Evolutionary conservation across 352 stramenopile genomes (phyloP).

Genomic region (Globisporangium emineosum): DNA sequence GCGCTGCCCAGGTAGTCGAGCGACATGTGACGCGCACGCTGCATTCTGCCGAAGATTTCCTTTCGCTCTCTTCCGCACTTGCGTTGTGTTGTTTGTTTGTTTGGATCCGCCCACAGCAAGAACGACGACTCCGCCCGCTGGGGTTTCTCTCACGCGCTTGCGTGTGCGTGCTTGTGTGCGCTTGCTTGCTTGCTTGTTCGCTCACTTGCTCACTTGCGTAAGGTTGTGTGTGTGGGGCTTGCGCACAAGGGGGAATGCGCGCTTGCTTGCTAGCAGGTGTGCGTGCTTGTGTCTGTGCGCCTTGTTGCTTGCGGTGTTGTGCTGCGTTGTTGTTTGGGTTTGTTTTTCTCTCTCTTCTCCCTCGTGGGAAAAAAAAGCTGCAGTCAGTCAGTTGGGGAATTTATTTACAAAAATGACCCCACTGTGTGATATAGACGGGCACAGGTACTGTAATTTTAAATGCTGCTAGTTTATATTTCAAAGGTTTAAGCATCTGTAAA

Average conservation of each 20-base stretch:
- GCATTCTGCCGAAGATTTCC: constrained; percentile 22
- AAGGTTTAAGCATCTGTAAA: neutral
- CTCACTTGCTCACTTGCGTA: constrained; percentile 1
- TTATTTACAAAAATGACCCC: constrained; percentile 2
- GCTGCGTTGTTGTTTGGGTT: constrained; percentile 2
- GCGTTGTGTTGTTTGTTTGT: neutral
- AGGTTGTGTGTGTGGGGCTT: neutral
- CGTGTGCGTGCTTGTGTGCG: neutral
- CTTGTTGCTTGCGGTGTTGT: neutral
- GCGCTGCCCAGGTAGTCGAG: constrained; percentile 42
- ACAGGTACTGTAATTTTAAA: neutral
- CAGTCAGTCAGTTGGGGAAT: constrained; percentile 5
- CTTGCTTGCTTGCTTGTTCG: neutral
- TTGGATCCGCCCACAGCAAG: constrained; percentile 20
- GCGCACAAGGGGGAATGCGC: neutral
- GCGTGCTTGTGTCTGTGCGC: neutral
- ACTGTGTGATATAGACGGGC: neutral
- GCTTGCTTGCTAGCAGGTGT: neutral
- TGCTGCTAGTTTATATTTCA: neutral
- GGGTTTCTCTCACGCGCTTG: constrained; percentile 16
- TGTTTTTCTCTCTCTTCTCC: constrained; percentile 10
- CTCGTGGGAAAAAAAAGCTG: constrained; percentile 2
- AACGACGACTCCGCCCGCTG: constrained; percentile 22
- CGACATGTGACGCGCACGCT: constrained; percentile 59
- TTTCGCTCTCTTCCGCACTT: neutral